Conservation (phyloP, 371 early-diverging fungal genomes). For the Saksenaea oblongispora region DNA sequence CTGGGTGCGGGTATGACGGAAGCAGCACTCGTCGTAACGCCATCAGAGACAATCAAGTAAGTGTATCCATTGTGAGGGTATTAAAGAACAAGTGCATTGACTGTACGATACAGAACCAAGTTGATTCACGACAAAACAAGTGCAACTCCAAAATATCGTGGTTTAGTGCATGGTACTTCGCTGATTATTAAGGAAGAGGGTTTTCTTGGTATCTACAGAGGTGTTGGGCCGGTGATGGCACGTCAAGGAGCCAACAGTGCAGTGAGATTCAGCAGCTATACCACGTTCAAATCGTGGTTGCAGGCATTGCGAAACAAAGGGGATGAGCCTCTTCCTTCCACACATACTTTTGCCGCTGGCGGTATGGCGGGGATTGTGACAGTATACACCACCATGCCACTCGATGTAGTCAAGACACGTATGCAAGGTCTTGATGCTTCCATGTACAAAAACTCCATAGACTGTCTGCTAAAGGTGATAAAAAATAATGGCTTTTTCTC, state of each 20-base stretch:
- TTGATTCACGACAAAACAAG: conserved; percentile 79
- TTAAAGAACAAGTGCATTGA: neutral
- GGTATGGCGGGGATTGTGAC: conserved; percentile 87
- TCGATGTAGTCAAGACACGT: conserved; percentile 93
- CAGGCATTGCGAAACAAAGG: conserved; percentile 43
- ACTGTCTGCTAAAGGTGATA: conserved; percentile 75
- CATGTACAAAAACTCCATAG: conserved; percentile 70
- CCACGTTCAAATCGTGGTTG: conserved; percentile 66
- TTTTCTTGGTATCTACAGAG: conserved; percentile 85
- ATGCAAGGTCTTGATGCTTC: conserved; percentile 84
- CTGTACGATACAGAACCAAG: conserved; percentile 62
- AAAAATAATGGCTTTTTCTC: conserved; percentile 78
- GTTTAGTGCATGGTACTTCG: conserved; percentile 74
- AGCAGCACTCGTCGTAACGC: conserved; percentile 85
- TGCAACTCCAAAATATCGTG: conserved; percentile 70
- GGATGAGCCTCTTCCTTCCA: conserved; percentile 59
- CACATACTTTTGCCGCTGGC: conserved; percentile 75
- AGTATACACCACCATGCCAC: conserved; percentile 92
- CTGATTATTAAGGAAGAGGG: conserved; percentile 76
- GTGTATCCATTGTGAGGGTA: conserved; percentile 5
- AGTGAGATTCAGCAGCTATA: conserved; percentile 86
- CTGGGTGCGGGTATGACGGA: conserved; percentile 90
- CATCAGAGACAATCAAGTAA: conserved; percentile 91
- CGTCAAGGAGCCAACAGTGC: conserved; percentile 93
- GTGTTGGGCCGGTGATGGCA: conserved; percentile 86